Conservation (phyloP, 116 monocot species). For the Zostera marina region DNA sequence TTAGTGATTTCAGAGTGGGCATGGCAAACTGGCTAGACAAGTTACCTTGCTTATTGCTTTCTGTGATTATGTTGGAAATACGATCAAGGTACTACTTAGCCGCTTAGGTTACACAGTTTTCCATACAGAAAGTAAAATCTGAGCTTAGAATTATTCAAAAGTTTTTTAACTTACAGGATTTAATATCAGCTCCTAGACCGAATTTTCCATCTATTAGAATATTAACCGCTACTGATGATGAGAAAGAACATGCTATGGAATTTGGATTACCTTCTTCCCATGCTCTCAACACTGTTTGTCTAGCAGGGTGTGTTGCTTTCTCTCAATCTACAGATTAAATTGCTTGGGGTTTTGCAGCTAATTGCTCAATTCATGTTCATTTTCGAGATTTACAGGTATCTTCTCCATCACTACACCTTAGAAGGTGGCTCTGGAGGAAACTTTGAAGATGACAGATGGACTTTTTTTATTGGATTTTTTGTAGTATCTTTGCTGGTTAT, state of each 20-base stretch:
- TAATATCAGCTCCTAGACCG: conserved; percentile 71
- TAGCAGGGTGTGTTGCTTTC: conserved; percentile 36
- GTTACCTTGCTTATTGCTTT: conserved; percentile 76
- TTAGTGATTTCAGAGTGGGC: conserved; percentile 48
- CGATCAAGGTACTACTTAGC: conserved; percentile 46
- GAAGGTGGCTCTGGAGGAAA: conserved; percentile 10
- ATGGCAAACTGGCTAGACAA: conserved; percentile 66
- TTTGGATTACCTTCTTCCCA: conserved; percentile 94
- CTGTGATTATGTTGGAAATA: conserved; percentile 75
- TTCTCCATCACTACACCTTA: conserved; percentile 32
- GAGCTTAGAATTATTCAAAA: too few relatives aligned
- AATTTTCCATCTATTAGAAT: conserved; percentile 85
- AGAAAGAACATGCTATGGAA: conserved; percentile 87
- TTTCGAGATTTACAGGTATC: conserved; percentile 33
- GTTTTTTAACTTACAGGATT: conserved; percentile 25
- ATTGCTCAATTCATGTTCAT: not conserved
- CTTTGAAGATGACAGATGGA: conserved; percentile 16
- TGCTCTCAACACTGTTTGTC: conserved; percentile 83
- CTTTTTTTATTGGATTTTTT: conserved; percentile 16
- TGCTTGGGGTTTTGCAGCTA: too few relatives aligned
- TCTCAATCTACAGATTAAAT: not conserved
- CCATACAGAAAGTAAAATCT: too few relatives aligned
- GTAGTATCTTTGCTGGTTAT: conserved; percentile 33
- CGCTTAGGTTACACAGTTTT: not conserved
- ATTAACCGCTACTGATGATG: conserved; percentile 51